A percentile compares a stretch with the other conserved stretches of the same genome.
These are phyloP conservation scores for Rutstroemia sp. DNA, from an alignment of 2,329 filamentous ascomycete genomes.

Conservation along the genomic window DNA sequence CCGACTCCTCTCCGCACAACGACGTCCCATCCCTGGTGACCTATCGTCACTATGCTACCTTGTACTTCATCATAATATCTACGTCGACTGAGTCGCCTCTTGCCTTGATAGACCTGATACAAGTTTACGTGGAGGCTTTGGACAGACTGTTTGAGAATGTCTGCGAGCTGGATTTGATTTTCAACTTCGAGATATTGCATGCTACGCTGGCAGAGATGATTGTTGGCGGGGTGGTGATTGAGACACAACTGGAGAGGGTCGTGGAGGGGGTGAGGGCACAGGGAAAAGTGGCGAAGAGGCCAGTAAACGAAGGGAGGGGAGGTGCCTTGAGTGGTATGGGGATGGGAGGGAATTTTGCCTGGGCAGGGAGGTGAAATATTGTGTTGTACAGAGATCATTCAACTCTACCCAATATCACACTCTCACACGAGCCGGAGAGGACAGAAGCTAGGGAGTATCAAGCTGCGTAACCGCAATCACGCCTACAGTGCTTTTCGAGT, in stretches of 20 bases:
- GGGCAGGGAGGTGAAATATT: slow-evolving; percentile 27
- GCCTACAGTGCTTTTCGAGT: too few species aligned
- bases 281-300: slow-evolving; percentile 70
- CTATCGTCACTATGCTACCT: slow-evolving; percentile 95
- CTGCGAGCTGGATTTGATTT: slow-evolving; percentile 93
- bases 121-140: slow-evolving; percentile 94
- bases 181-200: slow-evolving; percentile 97
- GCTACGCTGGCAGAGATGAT: slow-evolving; percentile 90
- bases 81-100: slow-evolving; percentile 95
- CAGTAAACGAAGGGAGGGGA: slow-evolving; percentile 61
- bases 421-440: background rate
- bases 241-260: slow-evolving; percentile 83
- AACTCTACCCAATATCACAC: background rate
- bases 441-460: too few species aligned
- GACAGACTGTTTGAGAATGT: slow-evolving; percentile 97
- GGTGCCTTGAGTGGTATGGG: slow-evolving; percentile 36
- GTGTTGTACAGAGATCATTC: background rate
- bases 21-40: slow-evolving; percentile 93
- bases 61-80: slow-evolving; percentile 97
- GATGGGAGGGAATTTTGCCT: slow-evolving; percentile 27
- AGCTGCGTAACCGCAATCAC: too few species aligned
- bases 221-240: slow-evolving; percentile 87
- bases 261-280: slow-evolving; percentile 75
- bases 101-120: slow-evolving; percentile 90
- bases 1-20: slow-evolving; percentile 57